Percentiles rank a stretch among this genome's conserved stretches.
Conservation (phyloP, 805 yeast genomes). For the Spathaspora boniae region DNA sequence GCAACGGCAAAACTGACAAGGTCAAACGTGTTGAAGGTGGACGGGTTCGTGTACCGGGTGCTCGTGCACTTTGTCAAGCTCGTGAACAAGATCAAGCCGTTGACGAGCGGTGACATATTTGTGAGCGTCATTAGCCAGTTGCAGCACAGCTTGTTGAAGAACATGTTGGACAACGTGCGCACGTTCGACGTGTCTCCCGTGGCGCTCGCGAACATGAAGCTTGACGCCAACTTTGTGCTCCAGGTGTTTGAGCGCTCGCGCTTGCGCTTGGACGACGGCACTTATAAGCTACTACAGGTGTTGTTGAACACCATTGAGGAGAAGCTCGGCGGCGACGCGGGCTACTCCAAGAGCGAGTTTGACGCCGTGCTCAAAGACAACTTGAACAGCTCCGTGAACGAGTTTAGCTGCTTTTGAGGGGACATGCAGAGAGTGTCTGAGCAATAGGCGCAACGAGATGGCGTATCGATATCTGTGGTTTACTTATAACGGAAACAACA, state of each 20-base stretch:
- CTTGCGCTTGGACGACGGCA: constrained; percentile 32
- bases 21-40: constrained; percentile 22
- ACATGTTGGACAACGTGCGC: constrained; percentile 30
- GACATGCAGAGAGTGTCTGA: too few relatives aligned
- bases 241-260: constrained; percentile 36
- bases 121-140: constrained; percentile 34
- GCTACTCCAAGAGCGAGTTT: constrained; percentile 25
- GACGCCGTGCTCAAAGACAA: constrained; percentile 24
- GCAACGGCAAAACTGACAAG: too few relatives aligned
- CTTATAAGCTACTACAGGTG: constrained; percentile 30
- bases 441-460: too few relatives aligned
- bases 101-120: constrained; percentile 35
- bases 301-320: constrained; percentile 25
- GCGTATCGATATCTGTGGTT: too few relatives aligned
- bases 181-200: constrained; percentile 3
- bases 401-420: constrained; percentile 32
- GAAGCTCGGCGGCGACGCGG: constrained; percentile 15
- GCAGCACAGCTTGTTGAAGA: constrained; percentile 33
- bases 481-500: too few relatives aligned
- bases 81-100: constrained; percentile 37
- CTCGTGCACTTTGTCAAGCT: constrained; percentile 40
- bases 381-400: constrained; percentile 25
- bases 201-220: constrained; percentile 27
- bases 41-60: constrained; percentile 37
- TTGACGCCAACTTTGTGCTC: constrained; percentile 36